A percentile compares a stretch with the other conserved stretches of the same genome.
Evolutionary conservation across 805 yeast species (phyloP).

Genomic region (Yarrowia sp.): DNA sequence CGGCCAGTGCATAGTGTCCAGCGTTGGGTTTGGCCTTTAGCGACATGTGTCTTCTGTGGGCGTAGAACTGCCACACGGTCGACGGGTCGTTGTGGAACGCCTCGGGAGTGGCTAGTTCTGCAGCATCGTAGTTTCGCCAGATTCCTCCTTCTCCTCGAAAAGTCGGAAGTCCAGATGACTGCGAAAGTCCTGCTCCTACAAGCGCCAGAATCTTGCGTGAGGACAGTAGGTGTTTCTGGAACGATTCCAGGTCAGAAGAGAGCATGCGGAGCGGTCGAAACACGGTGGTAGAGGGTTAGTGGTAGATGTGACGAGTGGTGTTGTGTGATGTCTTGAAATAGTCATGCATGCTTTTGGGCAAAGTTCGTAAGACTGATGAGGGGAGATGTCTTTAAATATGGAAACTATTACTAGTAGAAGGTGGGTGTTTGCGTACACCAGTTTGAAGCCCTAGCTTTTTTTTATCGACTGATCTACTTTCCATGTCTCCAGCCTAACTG

Average conservation of each 20-base stretch:
- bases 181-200: conserved; percentile 86
- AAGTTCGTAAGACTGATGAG: too few species aligned
- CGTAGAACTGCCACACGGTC: conserved; percentile 88
- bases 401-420: too few species aligned
- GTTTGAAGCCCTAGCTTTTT: too few species aligned
- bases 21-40: conserved; percentile 71
- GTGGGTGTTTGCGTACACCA: too few species aligned
- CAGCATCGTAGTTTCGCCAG: conserved; percentile 79
- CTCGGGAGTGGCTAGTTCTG: conserved; percentile 90
- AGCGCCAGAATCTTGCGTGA: conserved; percentile 50
- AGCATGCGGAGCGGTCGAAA: conserved; percentile 25
- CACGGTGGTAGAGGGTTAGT: background rate
- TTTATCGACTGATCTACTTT: too few species aligned
- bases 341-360: background rate
- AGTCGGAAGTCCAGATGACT: conserved; percentile 76
- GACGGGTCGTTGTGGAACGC: conserved; percentile 86
- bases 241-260: conserved; percentile 48
- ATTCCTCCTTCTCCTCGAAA: conserved; percentile 75
- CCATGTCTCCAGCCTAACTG: too few species aligned
- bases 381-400: too few species aligned
- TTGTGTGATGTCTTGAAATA: too few species aligned
- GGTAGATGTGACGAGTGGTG: background rate
- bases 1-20: conserved; percentile 76
- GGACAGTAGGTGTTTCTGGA: conserved; percentile 49
- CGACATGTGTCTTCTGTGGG: conserved; percentile 70